Evolutionary conservation across 2,329 filamentous ascomycete species (phyloP), one percentile per base, ranked within the genome.

Genomic region (Ceratocystis ficicola): DNA sequence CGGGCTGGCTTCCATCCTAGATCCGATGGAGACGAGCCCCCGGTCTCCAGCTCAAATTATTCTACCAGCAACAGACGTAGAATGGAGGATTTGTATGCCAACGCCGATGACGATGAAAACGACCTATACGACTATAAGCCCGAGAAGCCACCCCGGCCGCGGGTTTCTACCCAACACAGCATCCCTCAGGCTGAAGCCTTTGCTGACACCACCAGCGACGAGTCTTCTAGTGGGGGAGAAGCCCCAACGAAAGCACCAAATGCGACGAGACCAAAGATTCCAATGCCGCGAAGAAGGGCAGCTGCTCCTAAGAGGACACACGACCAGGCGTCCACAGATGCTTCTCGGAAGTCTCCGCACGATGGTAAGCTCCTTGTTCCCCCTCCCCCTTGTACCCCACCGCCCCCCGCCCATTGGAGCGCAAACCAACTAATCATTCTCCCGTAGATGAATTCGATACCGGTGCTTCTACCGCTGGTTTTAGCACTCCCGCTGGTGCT

Each of bases 21-120:
- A 44, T 81, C 81, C 10, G 76, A 80, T 1, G 80, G 78, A 1
- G 82, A 84, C 62, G 82, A 84, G 68, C 79, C 81, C 3, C 75
- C 80, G 0, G 80, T 81, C 0, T 75, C 75, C 8, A 79, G 73
- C 70, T 79, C 75, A 68, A 82, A 81, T 70, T 82, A 84, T 70
- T 79, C 75, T 55, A 78, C 77, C 1, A 77, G 72, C 63, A 69
- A 62, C 15, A 65, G 63, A 50, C 57, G 64, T 3, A 68, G 60
- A 55, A 64, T 64, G 41, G 48, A 52, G 7, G 55, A 62, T 12
- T 61, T 57, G 44, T 61, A 68, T 32, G 50, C 46, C 8, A 59
- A 59, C 20, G 28, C 30, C 30, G 55, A n/a, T n/a, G 60, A 66
- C 6, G 32, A 44, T 15, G 50, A 44, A 44, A 50, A 66, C 25